phyloP scores from a whole-genome alignment of 179 eudicot species.

The Spinacia oleracea region DNA sequence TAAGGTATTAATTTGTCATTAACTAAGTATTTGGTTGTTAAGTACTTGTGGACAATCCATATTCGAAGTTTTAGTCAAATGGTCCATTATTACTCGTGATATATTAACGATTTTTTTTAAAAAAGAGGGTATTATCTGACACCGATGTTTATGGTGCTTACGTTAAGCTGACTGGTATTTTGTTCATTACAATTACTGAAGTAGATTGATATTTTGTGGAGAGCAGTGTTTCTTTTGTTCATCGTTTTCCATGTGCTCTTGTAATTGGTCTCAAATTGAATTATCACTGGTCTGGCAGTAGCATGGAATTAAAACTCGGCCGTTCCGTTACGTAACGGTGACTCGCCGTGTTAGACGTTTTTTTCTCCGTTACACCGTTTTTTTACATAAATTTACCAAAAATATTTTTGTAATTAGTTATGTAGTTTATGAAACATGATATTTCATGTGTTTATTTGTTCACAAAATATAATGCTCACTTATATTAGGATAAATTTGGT shows the following conservation, averaged over 20 bases:
- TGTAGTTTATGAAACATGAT: too few species aligned
- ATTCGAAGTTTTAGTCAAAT: too few species aligned
- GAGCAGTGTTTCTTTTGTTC: background rate
- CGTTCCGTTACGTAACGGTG: too few species aligned
- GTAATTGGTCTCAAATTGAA: background rate
- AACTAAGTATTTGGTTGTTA: too few species aligned
- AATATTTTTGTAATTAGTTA: too few species aligned
- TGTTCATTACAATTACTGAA: background rate
- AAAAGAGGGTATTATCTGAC: background rate
- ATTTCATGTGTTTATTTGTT: too few species aligned
- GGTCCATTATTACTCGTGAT: background rate
- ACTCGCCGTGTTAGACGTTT: too few species aligned
- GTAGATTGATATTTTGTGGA: background rate
- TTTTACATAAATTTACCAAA: too few species aligned
- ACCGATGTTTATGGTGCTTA: background rate
- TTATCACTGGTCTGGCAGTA: background rate
- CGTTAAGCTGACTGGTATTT: background rate
- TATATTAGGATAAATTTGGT: too few species aligned
- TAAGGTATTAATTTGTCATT: constrained; percentile 42
- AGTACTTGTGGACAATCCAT: background rate
- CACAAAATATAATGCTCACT: too few species aligned
- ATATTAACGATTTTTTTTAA: background rate
- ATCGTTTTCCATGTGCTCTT: background rate
- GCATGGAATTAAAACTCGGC: too few species aligned
- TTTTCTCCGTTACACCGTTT: too few species aligned